Evolutionary conservation across 352 stramenopile species (phyloP), one percentile per base, ranked within the genome.

Genomic region (Globisporangium recalcitrans): DNA sequence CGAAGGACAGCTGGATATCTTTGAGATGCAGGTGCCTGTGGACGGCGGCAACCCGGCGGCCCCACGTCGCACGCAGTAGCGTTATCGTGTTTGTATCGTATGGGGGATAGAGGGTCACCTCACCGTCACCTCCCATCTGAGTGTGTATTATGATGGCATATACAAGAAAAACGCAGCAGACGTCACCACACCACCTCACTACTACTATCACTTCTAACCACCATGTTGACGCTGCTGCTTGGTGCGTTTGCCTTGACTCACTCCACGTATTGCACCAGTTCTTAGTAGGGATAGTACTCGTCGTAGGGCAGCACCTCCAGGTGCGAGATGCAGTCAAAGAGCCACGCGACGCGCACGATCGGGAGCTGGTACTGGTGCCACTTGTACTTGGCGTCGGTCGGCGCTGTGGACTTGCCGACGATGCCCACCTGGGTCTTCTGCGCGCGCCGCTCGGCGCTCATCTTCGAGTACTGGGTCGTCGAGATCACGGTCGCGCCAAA

Each of bases 11-110:
- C 71, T 96, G 63, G 87, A 96, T 60, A 95, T 96, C 55, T 96
- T 96, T 59, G 87, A 96, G 71, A 96, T 96, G 87, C 87, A 96
- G 56, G 87, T 96, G 62, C 87, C 87, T 0, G 87, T 96, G 60
- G 79, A 92, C 58, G 74, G 73, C 54, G 73, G 74, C 34, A 82
- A 69, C 34, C 38, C 38, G 16, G 38, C 38, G 16, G 36, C 58
- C n/a, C 13, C 61, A 14, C 61, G 61, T 32, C 44, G 52, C n/a
- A 22, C 38, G 11, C 40, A 54, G 52, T 65, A 49, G 53, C 29
- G 29, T 29, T 19, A 22, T 26, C 19, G 46, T n/a, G 5, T 31
- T 31, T n/a, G 19, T 40, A 57, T 40, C 44, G 27, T 44, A 57
- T 44, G 29, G 49, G 6, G n/a, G 26, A 52, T 11, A 6, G n/a